These are phyloP conservation scores for Corylus heterophylla DNA, from an alignment of 306 rosid species.

Conservation along the genomic window DNA sequence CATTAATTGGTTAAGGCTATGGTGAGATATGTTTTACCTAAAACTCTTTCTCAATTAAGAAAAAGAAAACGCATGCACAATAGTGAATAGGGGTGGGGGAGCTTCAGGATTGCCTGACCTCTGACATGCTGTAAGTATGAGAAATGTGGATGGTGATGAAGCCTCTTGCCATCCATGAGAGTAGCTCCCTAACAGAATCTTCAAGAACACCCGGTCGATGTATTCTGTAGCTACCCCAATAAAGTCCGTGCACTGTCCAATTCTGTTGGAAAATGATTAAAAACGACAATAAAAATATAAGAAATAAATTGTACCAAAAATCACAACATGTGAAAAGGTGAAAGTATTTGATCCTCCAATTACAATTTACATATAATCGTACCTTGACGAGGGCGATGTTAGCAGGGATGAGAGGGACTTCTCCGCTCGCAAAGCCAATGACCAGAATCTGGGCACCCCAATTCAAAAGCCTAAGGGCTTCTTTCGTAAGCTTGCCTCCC, in stretches of 20 bases:
- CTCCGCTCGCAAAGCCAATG: slow-evolving; percentile 97
- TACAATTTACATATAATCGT: background rate
- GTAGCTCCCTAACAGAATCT: slow-evolving; percentile 73
- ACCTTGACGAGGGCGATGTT: slow-evolving; percentile 97
- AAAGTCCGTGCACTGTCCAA: slow-evolving; percentile 98
- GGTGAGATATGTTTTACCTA: background rate
- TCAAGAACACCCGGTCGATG: slow-evolving; percentile 74
- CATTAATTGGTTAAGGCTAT: background rate
- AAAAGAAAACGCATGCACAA: slow-evolving; percentile 14
- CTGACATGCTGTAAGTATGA: slow-evolving; percentile 63
- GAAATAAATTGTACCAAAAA: background rate
- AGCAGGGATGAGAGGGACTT: slow-evolving; percentile 85
- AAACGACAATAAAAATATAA: background rate
- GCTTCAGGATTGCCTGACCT: slow-evolving; percentile 56
- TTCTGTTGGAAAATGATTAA: slow-evolving; percentile 54
- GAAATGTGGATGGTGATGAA: slow-evolving; percentile 73
- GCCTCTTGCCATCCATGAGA: slow-evolving; percentile 80
- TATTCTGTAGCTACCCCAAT: slow-evolving; percentile 90
- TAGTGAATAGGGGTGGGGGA: background rate
- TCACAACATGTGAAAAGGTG: background rate
- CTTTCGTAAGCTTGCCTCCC: slow-evolving; percentile 87
- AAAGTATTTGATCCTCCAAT: background rate
- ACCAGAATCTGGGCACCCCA: slow-evolving; percentile 92
- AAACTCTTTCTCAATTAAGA: background rate
- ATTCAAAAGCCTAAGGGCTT: slow-evolving; percentile 66